Conservation (phyloP, 352 stramenopile species). For the Peronospora destructor region DNA sequence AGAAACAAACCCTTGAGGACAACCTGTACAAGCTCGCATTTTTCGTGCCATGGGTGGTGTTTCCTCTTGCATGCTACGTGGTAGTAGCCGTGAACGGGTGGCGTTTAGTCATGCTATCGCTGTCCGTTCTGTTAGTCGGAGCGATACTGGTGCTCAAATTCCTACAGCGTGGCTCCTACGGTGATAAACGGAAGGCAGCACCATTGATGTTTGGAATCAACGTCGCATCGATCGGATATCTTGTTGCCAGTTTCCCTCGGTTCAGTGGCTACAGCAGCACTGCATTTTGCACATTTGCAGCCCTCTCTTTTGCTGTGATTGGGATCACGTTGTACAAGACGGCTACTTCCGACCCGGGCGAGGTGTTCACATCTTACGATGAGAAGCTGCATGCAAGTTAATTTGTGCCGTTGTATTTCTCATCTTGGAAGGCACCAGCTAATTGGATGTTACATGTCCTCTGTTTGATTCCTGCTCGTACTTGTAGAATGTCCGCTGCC, state of each 20-base stretch:
- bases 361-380: slow-evolving; percentile 55
- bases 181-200: slow-evolving; percentile 67
- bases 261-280: slow-evolving; percentile 31
- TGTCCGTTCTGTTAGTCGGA: slow-evolving; percentile 27
- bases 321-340: slow-evolving; percentile 54
- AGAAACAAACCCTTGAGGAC: slow-evolving; percentile 56
- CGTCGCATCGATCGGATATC: slow-evolving; percentile 58
- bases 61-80: slow-evolving; percentile 43
- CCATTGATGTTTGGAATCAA: slow-evolving; percentile 71
- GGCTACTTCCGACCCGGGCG: slow-evolving; percentile 43
- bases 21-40: slow-evolving; percentile 72
- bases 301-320: slow-evolving; percentile 32
- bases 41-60: slow-evolving; percentile 58
- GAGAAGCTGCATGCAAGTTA: slow-evolving; percentile 55
- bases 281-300: slow-evolving; percentile 21
- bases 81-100: slow-evolving; percentile 30
- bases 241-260: slow-evolving; percentile 39
- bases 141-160: slow-evolving; percentile 43
- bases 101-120: slow-evolving; percentile 32
- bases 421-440: background rate
- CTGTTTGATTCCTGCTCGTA: background rate
- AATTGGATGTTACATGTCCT: background rate
- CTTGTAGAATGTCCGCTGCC: slow-evolving; percentile 49
- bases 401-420: background rate
- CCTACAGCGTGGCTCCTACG: slow-evolving; percentile 55